A percentile compares a stretch with the other conserved stretches of the same genome.
Evolutionary conservation across 768 basidiomycete species (phyloP).

Genomic region (Leccinum truebloodii): DNA sequence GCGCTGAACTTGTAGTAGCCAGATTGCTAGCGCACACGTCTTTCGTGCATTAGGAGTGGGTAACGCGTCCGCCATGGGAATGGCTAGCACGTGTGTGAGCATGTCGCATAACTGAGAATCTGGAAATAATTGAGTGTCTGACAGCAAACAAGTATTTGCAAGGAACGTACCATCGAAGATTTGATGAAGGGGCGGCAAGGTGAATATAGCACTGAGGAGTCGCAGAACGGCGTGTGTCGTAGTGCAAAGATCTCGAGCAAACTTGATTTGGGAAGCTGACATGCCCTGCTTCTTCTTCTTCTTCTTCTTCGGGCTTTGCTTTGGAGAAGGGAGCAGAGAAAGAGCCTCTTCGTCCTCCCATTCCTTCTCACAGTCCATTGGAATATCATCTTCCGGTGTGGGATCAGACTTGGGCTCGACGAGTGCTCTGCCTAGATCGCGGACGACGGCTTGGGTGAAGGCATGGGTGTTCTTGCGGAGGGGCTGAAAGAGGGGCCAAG

Average conservation of each 20-base stretch:
- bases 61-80: constrained; percentile 65
- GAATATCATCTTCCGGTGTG: constrained; percentile 22
- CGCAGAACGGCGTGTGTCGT: constrained; percentile 70
- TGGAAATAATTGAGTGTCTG: constrained; percentile 29
- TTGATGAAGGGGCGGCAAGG: constrained; percentile 55
- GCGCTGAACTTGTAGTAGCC: constrained; percentile 70
- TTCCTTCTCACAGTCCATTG: constrained; percentile 26
- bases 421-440: constrained; percentile 68
- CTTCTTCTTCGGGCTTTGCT: constrained; percentile 54
- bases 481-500: constrained; percentile 74
- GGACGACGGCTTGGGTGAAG: constrained; percentile 59
- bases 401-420: constrained; percentile 49
- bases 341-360: constrained; percentile 29
- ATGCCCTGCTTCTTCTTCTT: constrained; percentile 58
- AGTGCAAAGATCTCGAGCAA: constrained; percentile 77
- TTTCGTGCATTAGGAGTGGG: constrained; percentile 88
- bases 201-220: constrained; percentile 60
- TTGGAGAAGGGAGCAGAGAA: constrained; percentile 63
- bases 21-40: constrained; percentile 76
- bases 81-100: constrained; percentile 63
- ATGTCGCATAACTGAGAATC: constrained; percentile 61
- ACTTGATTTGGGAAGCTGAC: constrained; percentile 75
- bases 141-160: constrained; percentile 6
- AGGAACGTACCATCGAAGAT: constrained; percentile 59
- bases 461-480: constrained; percentile 52